phyloP scores from a whole-genome alignment of 1,284 basidiomycete species.

The Agaricales sp. region DNA sequence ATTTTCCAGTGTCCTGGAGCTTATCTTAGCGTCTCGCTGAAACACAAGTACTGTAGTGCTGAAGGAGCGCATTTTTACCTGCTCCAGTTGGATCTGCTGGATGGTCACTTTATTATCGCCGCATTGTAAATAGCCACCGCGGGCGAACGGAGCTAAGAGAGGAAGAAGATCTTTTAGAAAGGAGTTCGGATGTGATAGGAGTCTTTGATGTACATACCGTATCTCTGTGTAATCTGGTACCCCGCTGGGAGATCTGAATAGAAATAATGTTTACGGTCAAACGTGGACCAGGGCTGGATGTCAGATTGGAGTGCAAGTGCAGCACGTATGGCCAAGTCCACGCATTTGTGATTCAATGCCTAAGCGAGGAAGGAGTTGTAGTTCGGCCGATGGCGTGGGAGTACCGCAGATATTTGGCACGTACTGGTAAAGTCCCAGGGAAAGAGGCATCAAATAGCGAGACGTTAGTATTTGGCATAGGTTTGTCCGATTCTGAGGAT shows the following conservation, averaged over 20 bases:
- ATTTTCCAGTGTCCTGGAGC: slow-evolving; percentile 88
- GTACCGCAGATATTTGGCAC: too few species aligned
- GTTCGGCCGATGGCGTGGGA: slow-evolving; percentile 1
- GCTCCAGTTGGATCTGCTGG: slow-evolving; percentile 93
- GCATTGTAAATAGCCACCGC: slow-evolving; percentile 47
- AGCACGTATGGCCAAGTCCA: slow-evolving; percentile 74
- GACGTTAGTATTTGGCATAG: slow-evolving; percentile 64
- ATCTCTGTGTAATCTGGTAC: slow-evolving; percentile 97
- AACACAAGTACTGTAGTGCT: slow-evolving; percentile 1
- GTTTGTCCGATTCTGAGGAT: not conserved
- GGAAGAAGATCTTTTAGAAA: too few species aligned
- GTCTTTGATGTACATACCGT: slow-evolving; percentile 55
- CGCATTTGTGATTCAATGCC: slow-evolving; percentile 70
- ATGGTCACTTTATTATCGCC: slow-evolving; percentile 56
- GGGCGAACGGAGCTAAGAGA: slow-evolving; percentile 67
- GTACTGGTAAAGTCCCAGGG: slow-evolving; percentile 86
- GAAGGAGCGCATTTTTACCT: slow-evolving; percentile 42
- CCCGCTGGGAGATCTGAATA: slow-evolving; percentile 92
- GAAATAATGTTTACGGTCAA: slow-evolving; percentile 98
- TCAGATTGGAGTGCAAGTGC: slow-evolving; percentile 73
- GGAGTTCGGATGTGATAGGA: slow-evolving; percentile 6
- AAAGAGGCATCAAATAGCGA: slow-evolving; percentile 83
- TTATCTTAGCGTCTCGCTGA: slow-evolving; percentile 2
- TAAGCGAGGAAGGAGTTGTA: slow-evolving; percentile 2
- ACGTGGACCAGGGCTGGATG: slow-evolving; percentile 69